Base-by-base conservation (phyloP, 345 rosid genomes). In the Leavenworthia alabamica region DNA sequence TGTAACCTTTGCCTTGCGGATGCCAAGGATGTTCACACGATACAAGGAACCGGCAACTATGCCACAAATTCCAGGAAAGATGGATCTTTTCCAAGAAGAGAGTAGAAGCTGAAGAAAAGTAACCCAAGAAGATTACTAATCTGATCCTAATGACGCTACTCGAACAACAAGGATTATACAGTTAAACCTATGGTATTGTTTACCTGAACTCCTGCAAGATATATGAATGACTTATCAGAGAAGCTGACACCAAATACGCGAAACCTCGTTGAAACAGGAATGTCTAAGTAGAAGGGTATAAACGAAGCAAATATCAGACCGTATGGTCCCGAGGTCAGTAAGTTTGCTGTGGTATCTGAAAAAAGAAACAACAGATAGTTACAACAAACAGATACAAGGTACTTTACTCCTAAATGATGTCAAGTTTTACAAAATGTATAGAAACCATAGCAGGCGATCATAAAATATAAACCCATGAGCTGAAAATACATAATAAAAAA, bases 171-270 rank as follows among this genome's bases (percentile, higher is more conserved):
- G 55, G 43, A 47, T 22, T 42, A 51, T 10, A 33, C 22, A 42
- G 7, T 7, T 20, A 49, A 31, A 58, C 45, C 16, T 37, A 7
- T 12, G 24, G 45, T 51, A 19, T 36, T 59, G 10, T 40, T 43
- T 75, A 93, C 99, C 95, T 90, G 97, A 66, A 87, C 78, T 73
- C 97, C 99, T 56, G 97, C 97, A 39, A 93, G 86, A 75, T 93
- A 93, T 70, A 90, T 81, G 82, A 93, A 90, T 33, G 96, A 76
- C 73, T 93, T 93, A 58, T 93, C 89, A 42, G 99, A 84, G 83
- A 93, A 86, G 60, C 56, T 85, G 71, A 83, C 72, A 36, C 95
- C 86, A 59, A 79, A 77, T 36, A 90, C 80, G 20, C 82, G 90
- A 66, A 90, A 79, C 79, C 86, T 77, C 8, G 95, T 86, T 51